Evolutionary conservation across 2,329 filamentous ascomycete species (phyloP), one percentile per base, ranked within the genome.

Genomic region (Claviceps lovelessii): DNA sequence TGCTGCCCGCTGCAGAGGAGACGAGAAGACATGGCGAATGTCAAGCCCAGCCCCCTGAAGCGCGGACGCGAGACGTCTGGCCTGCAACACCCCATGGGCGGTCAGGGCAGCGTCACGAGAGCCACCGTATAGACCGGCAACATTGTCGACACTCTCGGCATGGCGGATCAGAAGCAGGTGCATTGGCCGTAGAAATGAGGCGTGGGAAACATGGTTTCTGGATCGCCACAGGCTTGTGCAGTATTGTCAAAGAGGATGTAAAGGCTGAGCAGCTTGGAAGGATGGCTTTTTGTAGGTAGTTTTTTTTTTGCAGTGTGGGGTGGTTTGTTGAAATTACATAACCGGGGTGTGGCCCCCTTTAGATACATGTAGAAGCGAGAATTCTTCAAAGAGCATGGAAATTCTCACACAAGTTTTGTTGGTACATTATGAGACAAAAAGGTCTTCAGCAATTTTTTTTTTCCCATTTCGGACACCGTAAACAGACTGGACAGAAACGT

Each of bases 131-230:
- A 88, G 70, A 54, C 83, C 79, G 45, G 85, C 85, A 56, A 93
- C 85, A 68, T 95, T 95, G 71, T 95, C 87, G 60, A 94, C 86
- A 17, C 88, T 91, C 72, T 95, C 90, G 64, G 85, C 90, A 75
- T 95, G 90, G 55, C 90, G 84, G 63, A 95, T 81, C 62, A 95
- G 77, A 63, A 90, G 82, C 54, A 95, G 60, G 57, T 64, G 69
- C 68, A 71, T 71, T 49, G 49, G 13, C 49, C 52, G 28, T 37
- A 10, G 9, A 6, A 17, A 23, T 29, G 23, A 46, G 23, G 15
- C 6, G 28, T 49, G 50, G n/a, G 29, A 35, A 17, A 44, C 50
- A 53, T 39, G 23, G 15, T 46, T 29, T 31, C 41, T 1, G 5
- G 17, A 3, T 19, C 5, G n/a, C 19, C 28, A n/a, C 42, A 23